These are phyloP conservation scores for Skeletonema marinoi DNA, from an alignment of 108 stramenopile genomes.

Conservation along the genomic window DNA sequence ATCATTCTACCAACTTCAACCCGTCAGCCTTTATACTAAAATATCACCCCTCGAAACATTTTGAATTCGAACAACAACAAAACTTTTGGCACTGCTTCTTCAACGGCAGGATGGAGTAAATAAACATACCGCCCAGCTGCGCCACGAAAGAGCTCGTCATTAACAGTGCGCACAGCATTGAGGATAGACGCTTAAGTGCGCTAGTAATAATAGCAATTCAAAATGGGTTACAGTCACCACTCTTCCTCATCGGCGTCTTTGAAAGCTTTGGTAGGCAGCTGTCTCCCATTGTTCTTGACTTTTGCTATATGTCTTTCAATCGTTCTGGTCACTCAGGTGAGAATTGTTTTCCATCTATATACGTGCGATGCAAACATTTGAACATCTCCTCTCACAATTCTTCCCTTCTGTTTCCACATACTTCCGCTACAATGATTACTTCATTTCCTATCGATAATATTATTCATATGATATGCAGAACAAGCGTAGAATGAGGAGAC, in stretches of 20 bases:
- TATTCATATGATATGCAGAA: background rate
- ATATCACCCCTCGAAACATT: too few species aligned
- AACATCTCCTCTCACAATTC: background rate
- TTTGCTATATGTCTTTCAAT: background rate
- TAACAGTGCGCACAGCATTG: too few species aligned
- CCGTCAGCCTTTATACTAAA: too few species aligned
- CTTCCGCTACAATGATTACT: background rate
- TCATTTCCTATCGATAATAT: too few species aligned
- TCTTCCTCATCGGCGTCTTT: background rate
- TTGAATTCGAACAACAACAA: too few species aligned
- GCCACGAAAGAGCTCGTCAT: too few species aligned
- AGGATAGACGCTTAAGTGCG: too few species aligned
- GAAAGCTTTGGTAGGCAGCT: background rate
- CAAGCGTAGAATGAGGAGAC: background rate
- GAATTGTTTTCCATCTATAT: background rate
- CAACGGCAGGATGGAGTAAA: too few species aligned
- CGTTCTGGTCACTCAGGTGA: background rate
- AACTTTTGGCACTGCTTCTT: too few species aligned
- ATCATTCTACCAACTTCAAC: too few species aligned
- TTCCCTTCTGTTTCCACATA: background rate
- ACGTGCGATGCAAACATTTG: background rate
- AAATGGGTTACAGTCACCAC: background rate
- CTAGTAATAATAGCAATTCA: background rate
- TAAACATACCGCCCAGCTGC: background rate
- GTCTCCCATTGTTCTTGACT: background rate